These are phyloP conservation scores for Chalara sp. DNA, from an alignment of 2,329 filamentous ascomycete genomes.

Conservation along the genomic window DNA sequence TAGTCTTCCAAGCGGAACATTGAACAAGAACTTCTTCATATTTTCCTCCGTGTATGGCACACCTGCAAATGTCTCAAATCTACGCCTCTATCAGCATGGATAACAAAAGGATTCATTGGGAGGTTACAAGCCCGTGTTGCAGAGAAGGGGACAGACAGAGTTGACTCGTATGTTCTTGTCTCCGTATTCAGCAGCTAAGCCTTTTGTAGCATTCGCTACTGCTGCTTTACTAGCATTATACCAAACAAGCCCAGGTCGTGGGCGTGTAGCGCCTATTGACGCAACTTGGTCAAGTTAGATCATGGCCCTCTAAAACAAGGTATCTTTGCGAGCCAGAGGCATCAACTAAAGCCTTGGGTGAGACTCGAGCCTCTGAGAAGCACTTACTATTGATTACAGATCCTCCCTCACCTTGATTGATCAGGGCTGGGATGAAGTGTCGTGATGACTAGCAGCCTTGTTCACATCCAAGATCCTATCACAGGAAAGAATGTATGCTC, in stretches of 20 bases:
- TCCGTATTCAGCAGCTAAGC: conserved; percentile 67
- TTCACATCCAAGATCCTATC: conserved; percentile 17
- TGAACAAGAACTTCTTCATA: conserved; percentile 45
- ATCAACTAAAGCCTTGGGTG: too few species aligned
- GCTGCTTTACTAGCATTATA: conserved; percentile 39
- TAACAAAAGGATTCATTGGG: too few species aligned
- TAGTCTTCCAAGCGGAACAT: conserved; percentile 47
- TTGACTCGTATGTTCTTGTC: conserved; percentile 68
- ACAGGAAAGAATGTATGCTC: neutral
- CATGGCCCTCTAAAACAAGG: neutral
- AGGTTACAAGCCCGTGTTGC: conserved; percentile 50
- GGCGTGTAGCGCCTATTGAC: conserved; percentile 55
- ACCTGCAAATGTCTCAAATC: conserved; percentile 42
- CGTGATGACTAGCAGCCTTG: conserved; percentile 35
- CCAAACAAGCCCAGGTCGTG: conserved; percentile 56
- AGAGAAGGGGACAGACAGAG: conserved; percentile 61
- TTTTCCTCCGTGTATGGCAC: conserved; percentile 58
- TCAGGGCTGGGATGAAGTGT: conserved; percentile 53
- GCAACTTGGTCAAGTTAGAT: conserved; percentile 34
- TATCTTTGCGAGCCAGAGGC: neutral
- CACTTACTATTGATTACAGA: conserved; percentile 50
- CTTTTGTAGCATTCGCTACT: conserved; percentile 51
- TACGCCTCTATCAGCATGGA: neutral
- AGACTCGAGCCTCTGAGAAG: too few species aligned
- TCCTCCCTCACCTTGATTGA: conserved; percentile 49